A percentile compares a stretch with the other conserved stretches of the same genome.
These are phyloP conservation scores for Phyllostachys edulis DNA, from an alignment of 176 grass and related monocot genomes.

Conservation along the genomic window DNA sequence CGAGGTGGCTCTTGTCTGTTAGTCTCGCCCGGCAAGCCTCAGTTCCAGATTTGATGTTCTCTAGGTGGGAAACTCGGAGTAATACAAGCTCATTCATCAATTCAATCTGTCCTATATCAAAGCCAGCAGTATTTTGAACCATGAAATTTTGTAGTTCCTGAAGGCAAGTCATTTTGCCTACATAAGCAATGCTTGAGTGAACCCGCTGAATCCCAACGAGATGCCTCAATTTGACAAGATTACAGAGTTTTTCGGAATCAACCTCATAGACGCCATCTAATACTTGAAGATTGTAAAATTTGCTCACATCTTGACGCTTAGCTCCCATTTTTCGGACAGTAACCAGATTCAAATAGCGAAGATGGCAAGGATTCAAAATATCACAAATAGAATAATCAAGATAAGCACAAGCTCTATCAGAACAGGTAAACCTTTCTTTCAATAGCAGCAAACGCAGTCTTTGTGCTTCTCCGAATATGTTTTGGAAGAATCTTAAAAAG, in stretches of 20 bases:
- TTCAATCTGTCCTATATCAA: slow-evolving; percentile 14
- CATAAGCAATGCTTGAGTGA: neutral
- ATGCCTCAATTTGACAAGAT: slow-evolving; percentile 41
- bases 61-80: slow-evolving; percentile 9
- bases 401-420: neutral
- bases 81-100: slow-evolving; percentile 26
- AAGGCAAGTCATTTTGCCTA: slow-evolving; percentile 27
- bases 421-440: neutral
- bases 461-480: neutral
- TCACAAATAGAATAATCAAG: slow-evolving; percentile 9
- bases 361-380: slow-evolving; percentile 25
- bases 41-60: slow-evolving; percentile 3
- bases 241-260: neutral
- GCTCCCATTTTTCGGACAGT: neutral
- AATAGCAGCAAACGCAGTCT: slow-evolving; percentile 11
- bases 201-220: neutral
- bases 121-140: neutral
- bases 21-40: slow-evolving; percentile 23
- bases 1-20: slow-evolving; percentile 25
- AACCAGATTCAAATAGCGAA: slow-evolving; percentile 26
- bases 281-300: slow-evolving; percentile 42
- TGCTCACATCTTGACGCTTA: slow-evolving; percentile 10
- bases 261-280: slow-evolving; percentile 12
- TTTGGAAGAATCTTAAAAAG: slow-evolving; percentile 8
- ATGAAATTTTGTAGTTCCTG: slow-evolving; percentile 12